phyloP scores from a whole-genome alignment of 805 yeast genomes.

The Priceomyces haplophilus region DNA sequence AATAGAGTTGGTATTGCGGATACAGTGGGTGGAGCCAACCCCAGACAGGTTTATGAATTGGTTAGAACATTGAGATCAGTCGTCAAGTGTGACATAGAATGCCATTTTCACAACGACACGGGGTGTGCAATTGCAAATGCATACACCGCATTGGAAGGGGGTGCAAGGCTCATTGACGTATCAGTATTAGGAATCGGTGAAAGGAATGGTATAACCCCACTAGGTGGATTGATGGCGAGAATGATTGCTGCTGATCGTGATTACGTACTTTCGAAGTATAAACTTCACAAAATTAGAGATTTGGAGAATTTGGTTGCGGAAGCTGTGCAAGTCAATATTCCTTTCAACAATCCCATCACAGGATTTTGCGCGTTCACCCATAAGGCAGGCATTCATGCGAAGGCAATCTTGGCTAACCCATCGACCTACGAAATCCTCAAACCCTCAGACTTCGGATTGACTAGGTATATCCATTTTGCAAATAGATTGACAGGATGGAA shows the following conservation, averaged over 20 bases:
- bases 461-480: slow-evolving; percentile 96
- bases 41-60: slow-evolving; percentile 96
- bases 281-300: slow-evolving; percentile 92
- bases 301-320: slow-evolving; percentile 95
- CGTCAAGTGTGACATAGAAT: slow-evolving; percentile 94
- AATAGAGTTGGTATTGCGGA: slow-evolving; percentile 99
- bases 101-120: slow-evolving; percentile 98
- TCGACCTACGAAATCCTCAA: slow-evolving; percentile 96
- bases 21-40: slow-evolving; percentile 98
- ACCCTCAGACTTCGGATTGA: slow-evolving; percentile 93
- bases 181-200: slow-evolving; percentile 98
- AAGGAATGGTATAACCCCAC: slow-evolving; percentile 96
- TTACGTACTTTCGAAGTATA: slow-evolving; percentile 90
- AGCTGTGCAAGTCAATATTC: slow-evolving; percentile 94
- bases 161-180: slow-evolving; percentile 92
- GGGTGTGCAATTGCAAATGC: slow-evolving; percentile 99
- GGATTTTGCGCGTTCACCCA: slow-evolving; percentile 99
- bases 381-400: slow-evolving; percentile 99
- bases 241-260: slow-evolving; percentile 99
- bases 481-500: slow-evolving; percentile 99
- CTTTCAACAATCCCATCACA: slow-evolving; percentile 97
- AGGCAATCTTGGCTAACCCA: slow-evolving; percentile 97
- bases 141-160: slow-evolving; percentile 96
- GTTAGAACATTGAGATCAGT: slow-evolving; percentile 91
- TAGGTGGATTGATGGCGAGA: slow-evolving; percentile 98